A percentile compares a stretch with the other conserved stretches of the same genome.
Conservation (phyloP, 2,329 filamentous ascomycete species). For the Hypomyces rosellus region DNA sequence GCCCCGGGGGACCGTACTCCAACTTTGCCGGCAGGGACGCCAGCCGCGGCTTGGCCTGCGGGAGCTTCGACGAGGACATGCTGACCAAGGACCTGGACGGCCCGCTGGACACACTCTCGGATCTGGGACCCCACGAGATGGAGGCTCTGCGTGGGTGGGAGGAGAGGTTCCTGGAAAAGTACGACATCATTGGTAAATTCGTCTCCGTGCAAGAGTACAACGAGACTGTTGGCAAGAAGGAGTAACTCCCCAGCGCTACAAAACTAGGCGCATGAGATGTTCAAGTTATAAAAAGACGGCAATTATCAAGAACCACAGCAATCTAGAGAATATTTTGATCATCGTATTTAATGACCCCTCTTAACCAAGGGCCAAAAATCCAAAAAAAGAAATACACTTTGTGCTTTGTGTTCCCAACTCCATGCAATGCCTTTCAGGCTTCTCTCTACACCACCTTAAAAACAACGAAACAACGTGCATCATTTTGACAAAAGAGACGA, state of each 20-base stretch:
- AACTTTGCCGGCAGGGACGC: conserved; percentile 96
- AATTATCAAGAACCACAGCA: conserved; percentile 1
- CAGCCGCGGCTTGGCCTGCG: conserved; percentile 76
- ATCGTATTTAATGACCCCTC: too few species aligned
- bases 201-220: conserved; percentile 47
- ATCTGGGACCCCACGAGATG: conserved; percentile 66
- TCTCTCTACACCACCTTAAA: conserved; percentile 9
- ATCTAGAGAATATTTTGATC: conserved; percentile 13
- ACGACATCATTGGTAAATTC: conserved; percentile 85
- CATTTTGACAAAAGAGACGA: neutral
- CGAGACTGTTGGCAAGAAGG: conserved; percentile 9
- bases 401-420: conserved; percentile 21
- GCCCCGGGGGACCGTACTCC: conserved; percentile 86
- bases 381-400: conserved; percentile 5
- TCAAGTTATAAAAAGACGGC: neutral
- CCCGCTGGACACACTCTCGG: conserved; percentile 69
- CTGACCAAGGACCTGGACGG: conserved; percentile 84
- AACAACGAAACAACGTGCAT: conserved; percentile 9
- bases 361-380: conserved; percentile 3
- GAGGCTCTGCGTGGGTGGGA: conserved; percentile 88
- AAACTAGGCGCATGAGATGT: neutral
- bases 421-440: conserved; percentile 25
- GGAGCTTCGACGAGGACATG: conserved; percentile 94
- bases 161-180: conserved; percentile 88
- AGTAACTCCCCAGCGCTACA: neutral